Percentiles rank a stretch among this genome's conserved stretches.
Conservation (phyloP, 257 asterid genomes). For the Penstemon eatonii region DNA sequence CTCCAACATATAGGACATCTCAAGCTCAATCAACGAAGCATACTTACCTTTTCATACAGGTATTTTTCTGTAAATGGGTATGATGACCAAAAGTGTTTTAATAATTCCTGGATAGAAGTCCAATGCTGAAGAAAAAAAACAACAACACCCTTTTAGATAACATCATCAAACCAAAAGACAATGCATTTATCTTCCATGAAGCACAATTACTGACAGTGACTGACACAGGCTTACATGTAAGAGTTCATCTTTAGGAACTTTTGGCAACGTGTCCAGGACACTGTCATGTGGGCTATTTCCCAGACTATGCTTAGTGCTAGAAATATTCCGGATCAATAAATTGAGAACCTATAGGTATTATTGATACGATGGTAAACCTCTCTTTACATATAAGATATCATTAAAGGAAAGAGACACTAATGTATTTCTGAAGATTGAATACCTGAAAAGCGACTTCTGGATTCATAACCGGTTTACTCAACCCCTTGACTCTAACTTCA, state of each 20-base stretch:
- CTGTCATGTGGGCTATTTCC: slow-evolving; percentile 82
- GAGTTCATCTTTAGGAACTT: slow-evolving; percentile 63
- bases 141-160: slow-evolving; percentile 8
- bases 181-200: too few relatives aligned
- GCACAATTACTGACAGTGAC: too few relatives aligned
- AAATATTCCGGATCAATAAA: slow-evolving; percentile 76
- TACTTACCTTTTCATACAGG: too few relatives aligned
- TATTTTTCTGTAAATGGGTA: slow-evolving; percentile 87
- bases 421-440: not conserved
- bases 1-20: too few relatives aligned
- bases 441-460: slow-evolving; percentile 83
- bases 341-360: slow-evolving; percentile 69
- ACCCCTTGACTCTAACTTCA: slow-evolving; percentile 55
- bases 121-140: slow-evolving; percentile 60
- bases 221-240: slow-evolving; percentile 57
- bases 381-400: slow-evolving; percentile 14
- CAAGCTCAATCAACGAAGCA: too few relatives aligned
- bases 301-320: slow-evolving; percentile 74
- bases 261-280: slow-evolving; percentile 78
- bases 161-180: not conserved
- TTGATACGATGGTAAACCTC: too few relatives aligned
- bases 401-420: slow-evolving; percentile 7
- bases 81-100: slow-evolving; percentile 97
- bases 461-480: slow-evolving; percentile 54
- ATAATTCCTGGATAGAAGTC: slow-evolving; percentile 84